Evolutionary conservation across 2,329 filamentous ascomycete genomes (phyloP), one percentile per base, ranked within the genome.

Genomic region (Talaromyces sp.): DNA sequence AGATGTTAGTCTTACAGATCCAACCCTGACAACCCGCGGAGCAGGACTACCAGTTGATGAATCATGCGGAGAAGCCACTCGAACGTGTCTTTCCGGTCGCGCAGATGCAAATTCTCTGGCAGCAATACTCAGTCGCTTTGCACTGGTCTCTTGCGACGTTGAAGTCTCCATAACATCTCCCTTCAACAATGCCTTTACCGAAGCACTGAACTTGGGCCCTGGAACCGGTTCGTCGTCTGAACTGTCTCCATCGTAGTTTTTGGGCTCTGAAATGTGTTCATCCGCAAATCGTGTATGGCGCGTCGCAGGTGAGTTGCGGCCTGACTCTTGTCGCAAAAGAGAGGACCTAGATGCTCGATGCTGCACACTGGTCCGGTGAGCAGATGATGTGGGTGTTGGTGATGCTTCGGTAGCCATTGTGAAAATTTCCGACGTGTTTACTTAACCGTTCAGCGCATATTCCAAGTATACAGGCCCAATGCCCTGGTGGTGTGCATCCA

Each of bases 211-310:
- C 80, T 95, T 96, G 72, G 93, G 93, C 70, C 92, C 90, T 16
- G 91, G 90, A 33, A 96, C 91, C 22, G 54, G 50, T 78, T 97
- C 94, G 73, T 97, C 94, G 78, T 97, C 94, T 27, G 93, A 97
- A 82, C 92, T 97, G 74, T 97, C 93, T 71, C 91, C 89, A 0
- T 81, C 79, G 68, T 73, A 77, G 19, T 73, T 70, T 56, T 72
- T 72, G 3, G 74, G 66, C 2, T 72, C 57, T 6, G 71, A 69
- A 49, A 64, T 60, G 56, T 66, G 65, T n/a, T 70, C 68, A 37
- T 70, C 68, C 54, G 68, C 66, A 41, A 63, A 68, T 62, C 58
- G 35, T 69, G 69, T 60, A 70, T 67, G 66, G 70, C 72, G 64
- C n/a, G 69, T 66, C 33, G 45, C 24, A 33, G 74, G 73, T 14